Base-by-base conservation (phyloP, 768 basidiomycete species). In the Russula lepida region DNA sequence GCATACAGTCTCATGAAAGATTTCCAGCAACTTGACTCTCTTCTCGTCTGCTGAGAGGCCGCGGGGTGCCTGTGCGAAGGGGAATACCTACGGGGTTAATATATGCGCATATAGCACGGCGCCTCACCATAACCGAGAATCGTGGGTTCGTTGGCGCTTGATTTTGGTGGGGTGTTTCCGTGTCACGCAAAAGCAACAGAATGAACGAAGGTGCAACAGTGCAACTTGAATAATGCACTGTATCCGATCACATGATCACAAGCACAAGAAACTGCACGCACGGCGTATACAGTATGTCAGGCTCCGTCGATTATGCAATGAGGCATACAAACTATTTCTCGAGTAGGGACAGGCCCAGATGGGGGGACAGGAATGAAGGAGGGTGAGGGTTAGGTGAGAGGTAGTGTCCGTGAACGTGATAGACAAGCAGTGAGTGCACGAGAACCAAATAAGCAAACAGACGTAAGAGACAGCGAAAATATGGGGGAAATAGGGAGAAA, bases 21-120 rank as follows among this genome's bases (percentile, higher is more conserved):
- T 91, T 74, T 95, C 94, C 21, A 95, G 73, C 57, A 98, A 73
- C 71, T 89, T 92, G 61, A 85, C 78, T 69, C 89, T 86, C 74
- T 98, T 97, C 73, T 97, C 94, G 68, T 95, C 92, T 6, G 80
- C 82, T 25, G 91, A 93, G 37, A 98, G 77, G 68, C 94, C 93
- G 39, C 66, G 64, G 27, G 66, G 64, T 27, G 66, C 60, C 64
- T 63, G 35, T n/a, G n/a, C 6, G 15, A 19, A 19, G 47, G 27
- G 8, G 43, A 6, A 27, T 6, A 7, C 17, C 15, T 28, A 7
- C 4, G 23, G 2, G 7, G 30, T 23, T 13, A 12, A 54, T 63
- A 48, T 54, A 63, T 58, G 57, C 52, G 56, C 52, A 41, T 33
- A 27, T 39, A 28, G 13, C 21, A 23, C 12, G 33, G 23, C 30